Base-by-base conservation (phyloP, 768 basidiomycete species). In the Termitomyces titanicus region DNA sequence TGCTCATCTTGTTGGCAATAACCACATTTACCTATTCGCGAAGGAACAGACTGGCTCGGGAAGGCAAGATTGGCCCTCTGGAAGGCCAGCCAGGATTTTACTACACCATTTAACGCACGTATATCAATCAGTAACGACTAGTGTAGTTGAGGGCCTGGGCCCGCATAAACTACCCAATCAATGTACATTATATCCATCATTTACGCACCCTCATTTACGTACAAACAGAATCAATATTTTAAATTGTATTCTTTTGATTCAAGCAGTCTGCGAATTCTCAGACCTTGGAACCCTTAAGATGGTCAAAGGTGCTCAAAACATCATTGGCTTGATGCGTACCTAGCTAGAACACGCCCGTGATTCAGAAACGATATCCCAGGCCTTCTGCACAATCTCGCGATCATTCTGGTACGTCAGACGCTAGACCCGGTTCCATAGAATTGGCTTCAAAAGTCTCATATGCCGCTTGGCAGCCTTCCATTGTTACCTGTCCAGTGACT, bases 381-480 rank as follows among this genome's bases (percentile, higher is more conserved):
- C 80, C 49, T 71, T 64, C 46, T 51, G 56, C 3, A 73, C 74
- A 15, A 79, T 61, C 11, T 76, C 74, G 40, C 64, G 63, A 62
- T 79, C 76, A 0, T 60, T 66, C 46, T 68, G 63, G 51, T 72
- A 74, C 22, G 74, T 74, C 59, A 81, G 62, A 34, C 60, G 64
- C 57, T 58, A 61, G 68, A 20, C 68, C 64, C 3, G 70, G 69
- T 22, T 68, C 63, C 40, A 77, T 43, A 47, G 74, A 81, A 25
- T 66, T 56, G 9, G 76, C 66, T 34, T 72, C 70, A 60, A 72
- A 80, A 40, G 68, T 66, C 62, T 80, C 79, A 47, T 67, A 69
- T 25, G 67, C 71, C 57, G 73, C 78, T 63, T 79, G 74, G 10
- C 75, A 79, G n/a, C 74, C 75, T 31, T 69, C 58, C 15, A 68